A percentile compares a stretch with the other conserved stretches of the same genome.
phyloP scores from a whole-genome alignment of 169 alveolate genomes.

The Cryptosporidium baileyi region DNA sequence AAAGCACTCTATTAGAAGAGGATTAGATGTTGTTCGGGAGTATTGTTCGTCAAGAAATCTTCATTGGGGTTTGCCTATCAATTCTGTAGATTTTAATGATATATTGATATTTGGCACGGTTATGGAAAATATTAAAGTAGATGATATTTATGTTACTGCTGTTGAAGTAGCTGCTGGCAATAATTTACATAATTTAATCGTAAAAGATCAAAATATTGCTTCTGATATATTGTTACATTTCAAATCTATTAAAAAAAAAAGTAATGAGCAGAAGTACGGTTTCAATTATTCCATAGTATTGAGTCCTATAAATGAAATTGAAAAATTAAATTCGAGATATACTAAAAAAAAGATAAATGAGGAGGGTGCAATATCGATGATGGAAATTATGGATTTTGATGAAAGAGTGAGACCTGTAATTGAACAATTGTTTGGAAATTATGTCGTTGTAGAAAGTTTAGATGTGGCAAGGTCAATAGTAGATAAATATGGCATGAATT shows the following conservation, averaged over 20 bases:
- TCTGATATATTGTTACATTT: background rate
- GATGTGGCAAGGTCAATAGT: slow-evolving; percentile 12
- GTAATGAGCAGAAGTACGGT: background rate
- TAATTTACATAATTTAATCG: slow-evolving; percentile 40
- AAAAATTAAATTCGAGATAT: background rate
- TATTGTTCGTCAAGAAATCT: background rate
- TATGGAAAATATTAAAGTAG: slow-evolving; percentile 34
- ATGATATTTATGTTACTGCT: slow-evolving; percentile 32
- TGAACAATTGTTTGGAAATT: slow-evolving; percentile 66
- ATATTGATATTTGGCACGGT: slow-evolving; percentile 21
- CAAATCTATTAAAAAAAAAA: background rate
- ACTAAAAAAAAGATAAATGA: background rate
- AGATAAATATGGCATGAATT: slow-evolving; percentile 28
- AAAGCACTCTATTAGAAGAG: slow-evolving; percentile 23
- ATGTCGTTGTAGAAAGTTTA: slow-evolving; percentile 29
- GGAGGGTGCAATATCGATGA: slow-evolving; percentile 47
- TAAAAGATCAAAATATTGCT: slow-evolving; percentile 23
- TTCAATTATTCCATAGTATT: slow-evolving; percentile 22
- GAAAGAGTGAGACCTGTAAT: slow-evolving; percentile 1
- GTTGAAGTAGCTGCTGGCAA: slow-evolving; percentile 65
- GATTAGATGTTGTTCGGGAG: slow-evolving; percentile 17
- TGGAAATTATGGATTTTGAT: slow-evolving; percentile 17
- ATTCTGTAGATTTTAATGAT: background rate
- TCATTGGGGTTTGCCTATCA: background rate
- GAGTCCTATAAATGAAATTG: slow-evolving; percentile 36